These are phyloP conservation scores for Abrus pulchellus DNA, from an alignment of 306 rosid genomes.

Conservation along the genomic window DNA sequence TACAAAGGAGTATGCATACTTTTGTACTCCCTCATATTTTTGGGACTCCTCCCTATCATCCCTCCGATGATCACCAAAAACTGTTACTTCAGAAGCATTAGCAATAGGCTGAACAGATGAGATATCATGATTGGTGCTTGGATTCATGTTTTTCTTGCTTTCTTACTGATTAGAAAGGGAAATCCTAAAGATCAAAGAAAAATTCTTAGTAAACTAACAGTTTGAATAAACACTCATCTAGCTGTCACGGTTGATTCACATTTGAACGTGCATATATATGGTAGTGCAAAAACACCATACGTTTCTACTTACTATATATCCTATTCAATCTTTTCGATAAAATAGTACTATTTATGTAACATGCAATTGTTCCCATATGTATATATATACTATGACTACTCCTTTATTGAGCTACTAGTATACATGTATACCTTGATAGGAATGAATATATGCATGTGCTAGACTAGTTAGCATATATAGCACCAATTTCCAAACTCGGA, in stretches of 20 bases:
- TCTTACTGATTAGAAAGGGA: neutral
- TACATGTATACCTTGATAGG: no score
- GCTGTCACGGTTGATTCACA: neutral
- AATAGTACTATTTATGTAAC: no score
- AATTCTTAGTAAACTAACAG: neutral
- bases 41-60: neutral
- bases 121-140: neutral
- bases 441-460: no score
- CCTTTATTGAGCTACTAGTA: no score
- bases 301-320: no score
- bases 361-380: no score
- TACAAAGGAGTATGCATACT: neutral
- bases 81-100: constrained; percentile 11
- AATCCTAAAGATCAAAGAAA: neutral
- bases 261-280: no score
- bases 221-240: neutral
- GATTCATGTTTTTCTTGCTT: neutral
- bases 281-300: no score
- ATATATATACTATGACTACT: no score
- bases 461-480: no score
- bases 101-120: neutral
- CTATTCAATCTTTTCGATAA: no score
- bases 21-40: constrained; percentile 13
- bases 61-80: neutral
- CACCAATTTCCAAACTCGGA: no score